A percentile compares a stretch with the other conserved stretches of the same genome.
phyloP scores from a whole-genome alignment of 2,329 filamentous ascomycete genomes.

The Phialophora tarda region DNA sequence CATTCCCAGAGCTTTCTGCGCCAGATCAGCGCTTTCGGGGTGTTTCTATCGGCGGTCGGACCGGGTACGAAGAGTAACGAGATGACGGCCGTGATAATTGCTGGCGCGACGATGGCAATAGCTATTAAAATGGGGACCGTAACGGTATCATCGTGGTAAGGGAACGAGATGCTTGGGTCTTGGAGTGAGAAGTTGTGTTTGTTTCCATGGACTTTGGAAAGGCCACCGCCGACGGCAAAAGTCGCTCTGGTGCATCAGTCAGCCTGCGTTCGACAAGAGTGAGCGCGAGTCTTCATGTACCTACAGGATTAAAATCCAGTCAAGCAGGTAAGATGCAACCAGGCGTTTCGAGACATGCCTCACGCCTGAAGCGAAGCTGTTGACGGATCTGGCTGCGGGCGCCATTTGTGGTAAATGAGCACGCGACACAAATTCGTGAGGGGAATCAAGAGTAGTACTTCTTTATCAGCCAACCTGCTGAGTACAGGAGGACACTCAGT shows the following conservation, averaged over 20 bases:
- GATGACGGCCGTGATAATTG: conserved; percentile 70
- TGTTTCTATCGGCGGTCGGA: conserved; percentile 66
- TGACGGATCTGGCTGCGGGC: conserved; percentile 23
- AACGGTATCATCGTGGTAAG: conserved; percentile 74
- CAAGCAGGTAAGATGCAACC: conserved; percentile 70
- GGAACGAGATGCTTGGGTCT: conserved; percentile 80
- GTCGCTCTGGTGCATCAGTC: conserved; percentile 52
- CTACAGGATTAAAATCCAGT: conserved; percentile 71
- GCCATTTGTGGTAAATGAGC: conserved; percentile 36
- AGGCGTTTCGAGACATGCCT: conserved; percentile 56
- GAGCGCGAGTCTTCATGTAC: conserved; percentile 32
- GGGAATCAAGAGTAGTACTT: not conserved
- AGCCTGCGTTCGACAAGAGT: not conserved
- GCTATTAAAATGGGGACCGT: conserved; percentile 68
- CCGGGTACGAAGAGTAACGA: conserved; percentile 74
- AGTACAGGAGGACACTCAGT: not conserved
- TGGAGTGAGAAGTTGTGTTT: conserved; percentile 65
- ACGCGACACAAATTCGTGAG: conserved; percentile 30
- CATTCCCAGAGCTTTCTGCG: conserved; percentile 88
- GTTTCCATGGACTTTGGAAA: conserved; percentile 63
- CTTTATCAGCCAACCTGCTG: not conserved
- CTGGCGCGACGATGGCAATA: conserved; percentile 68
- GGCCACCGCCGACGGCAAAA: conserved; percentile 63
- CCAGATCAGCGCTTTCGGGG: conserved; percentile 71
- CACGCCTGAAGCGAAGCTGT: conserved; percentile 30